Base-by-base conservation (phyloP, 2,329 filamentous ascomycete species). In the Eutypa lata region DNA sequence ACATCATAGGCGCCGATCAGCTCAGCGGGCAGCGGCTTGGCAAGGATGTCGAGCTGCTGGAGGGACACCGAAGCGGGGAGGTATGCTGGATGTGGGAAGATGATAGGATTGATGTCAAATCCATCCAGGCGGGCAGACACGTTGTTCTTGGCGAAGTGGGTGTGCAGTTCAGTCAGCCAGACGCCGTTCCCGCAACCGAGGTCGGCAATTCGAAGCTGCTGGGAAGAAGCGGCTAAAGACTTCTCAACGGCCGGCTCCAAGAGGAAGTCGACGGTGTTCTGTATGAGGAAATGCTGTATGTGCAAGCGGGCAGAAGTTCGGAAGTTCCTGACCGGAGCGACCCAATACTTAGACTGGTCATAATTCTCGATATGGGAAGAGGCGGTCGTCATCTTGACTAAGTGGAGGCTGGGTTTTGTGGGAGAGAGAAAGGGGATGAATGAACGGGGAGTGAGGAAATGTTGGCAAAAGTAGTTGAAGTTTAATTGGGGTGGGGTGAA, bases 141-240 rank as follows among this genome's bases (percentile, higher is more conserved):
- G 10, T 47, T 56, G 13, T 53, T 50, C 3, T 31, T 31, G 3
- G 48, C 48, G n/a, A 65, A 54, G 3, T 62, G 44, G 16, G 24
- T 22, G 18, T 57, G n/a, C 1, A 64, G 54, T 8, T 61, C 57
- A 16, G 16, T 52, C 1, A 64, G 49, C 62, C 61, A 65, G 19
- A 51, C 52, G 31, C 59, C 62, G 46, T 65, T 65, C 35, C 61
- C 62, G 18, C 63, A 65, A 16, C 47, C 63, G 3, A 65, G 57
- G 21, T 65, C 63, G 10, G 61, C 61, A 11, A 63, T 42, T 7
- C 10, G 66, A 13, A 54, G 44, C 1, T 16, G 37, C 40, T 50
- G 43, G 31, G n/a, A n/a, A n/a, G 38, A 56, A 14, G 5, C 7
- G 10, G 42, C 13, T n/a, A 58, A 18, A 13, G 55, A 48, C 2